phyloP scores from a whole-genome alignment of 192 early-diverging fungal species.

The Entomortierella chlamydospora region DNA sequence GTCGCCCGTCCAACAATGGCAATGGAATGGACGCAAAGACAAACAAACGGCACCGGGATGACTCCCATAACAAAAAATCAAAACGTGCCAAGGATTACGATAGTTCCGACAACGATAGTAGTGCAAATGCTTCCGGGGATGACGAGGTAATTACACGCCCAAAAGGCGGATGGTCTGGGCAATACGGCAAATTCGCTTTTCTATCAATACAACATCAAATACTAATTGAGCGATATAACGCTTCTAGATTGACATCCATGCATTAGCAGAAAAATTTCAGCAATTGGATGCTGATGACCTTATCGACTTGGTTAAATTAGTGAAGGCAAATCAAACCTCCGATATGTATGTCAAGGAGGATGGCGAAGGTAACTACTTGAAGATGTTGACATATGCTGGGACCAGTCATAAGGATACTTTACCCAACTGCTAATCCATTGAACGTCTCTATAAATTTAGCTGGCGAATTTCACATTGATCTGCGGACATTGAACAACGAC shows the following conservation, averaged over 20 bases:
- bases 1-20: constrained; percentile 10
- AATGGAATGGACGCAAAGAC: constrained; percentile 18
- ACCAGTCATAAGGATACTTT: no score
- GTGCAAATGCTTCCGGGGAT: constrained; percentile 17
- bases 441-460: constrained; percentile 1
- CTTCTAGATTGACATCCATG: constrained; percentile 44
- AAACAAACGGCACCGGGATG: constrained; percentile 30
- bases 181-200: no score
- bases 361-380: constrained; percentile 42
- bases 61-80: constrained; percentile 14
- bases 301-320: constrained; percentile 47
- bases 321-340: constrained; percentile 49
- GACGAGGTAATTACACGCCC: constrained; percentile 28
- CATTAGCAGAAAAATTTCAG: constrained; percentile 54
- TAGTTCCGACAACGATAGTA: constrained; percentile 46
- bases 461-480: constrained; percentile 58
- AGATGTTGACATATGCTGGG: background rate
- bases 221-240: no score
- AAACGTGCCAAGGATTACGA: constrained; percentile 35
- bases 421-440: no score
- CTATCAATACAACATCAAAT: no score
- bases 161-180: no score
- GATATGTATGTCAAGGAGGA: constrained; percentile 60
- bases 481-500: constrained; percentile 49
- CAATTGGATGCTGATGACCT: constrained; percentile 50